Conservation (phyloP, 257 asterid genomes). For the Capsicum chinense region DNA sequence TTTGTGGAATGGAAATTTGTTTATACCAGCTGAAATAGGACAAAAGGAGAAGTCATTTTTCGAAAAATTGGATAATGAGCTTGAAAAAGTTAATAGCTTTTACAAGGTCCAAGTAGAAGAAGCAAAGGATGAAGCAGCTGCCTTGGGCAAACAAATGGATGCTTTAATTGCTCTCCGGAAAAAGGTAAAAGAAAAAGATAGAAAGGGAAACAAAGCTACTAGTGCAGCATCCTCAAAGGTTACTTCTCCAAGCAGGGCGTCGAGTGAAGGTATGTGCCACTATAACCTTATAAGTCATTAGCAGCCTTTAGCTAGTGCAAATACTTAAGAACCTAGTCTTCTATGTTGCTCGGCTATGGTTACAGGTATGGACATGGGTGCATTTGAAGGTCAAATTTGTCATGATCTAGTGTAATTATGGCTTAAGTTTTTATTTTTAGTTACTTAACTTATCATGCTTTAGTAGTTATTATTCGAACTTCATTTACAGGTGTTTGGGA, state of each 20-base stretch:
- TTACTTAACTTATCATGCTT: not conserved
- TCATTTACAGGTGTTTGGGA: not conserved
- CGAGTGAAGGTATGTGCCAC: not conserved
- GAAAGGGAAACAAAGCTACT: not conserved
- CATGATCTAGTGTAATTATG: not conserved
- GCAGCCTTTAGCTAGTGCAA: not conserved
- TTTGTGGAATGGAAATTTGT: not conserved
- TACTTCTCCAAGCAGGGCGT: conserved; percentile 1
- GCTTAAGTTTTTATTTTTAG: not conserved
- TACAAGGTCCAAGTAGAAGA: conserved; percentile 49
- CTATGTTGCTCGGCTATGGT: not conserved
- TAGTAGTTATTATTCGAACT: not conserved
- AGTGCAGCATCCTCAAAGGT: conserved; percentile 30
- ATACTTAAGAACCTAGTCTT: not conserved
- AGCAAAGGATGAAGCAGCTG: conserved; percentile 51
- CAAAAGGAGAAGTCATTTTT: conserved; percentile 49
- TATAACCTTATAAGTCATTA: not conserved
- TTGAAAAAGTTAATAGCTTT: conserved; percentile 51
- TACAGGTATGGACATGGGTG: too few relatives aligned
- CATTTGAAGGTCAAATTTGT: too few relatives aligned
- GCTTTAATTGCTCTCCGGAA: conserved; percentile 54
- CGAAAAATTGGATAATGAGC: conserved; percentile 49
- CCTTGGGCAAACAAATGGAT: conserved; percentile 56
- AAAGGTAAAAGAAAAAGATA: conserved; percentile 48
- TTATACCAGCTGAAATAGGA: conserved; percentile 34